phyloP scores from a whole-genome alignment of 805 yeast genomes.

The Nadsonia fulvescens region DNA sequence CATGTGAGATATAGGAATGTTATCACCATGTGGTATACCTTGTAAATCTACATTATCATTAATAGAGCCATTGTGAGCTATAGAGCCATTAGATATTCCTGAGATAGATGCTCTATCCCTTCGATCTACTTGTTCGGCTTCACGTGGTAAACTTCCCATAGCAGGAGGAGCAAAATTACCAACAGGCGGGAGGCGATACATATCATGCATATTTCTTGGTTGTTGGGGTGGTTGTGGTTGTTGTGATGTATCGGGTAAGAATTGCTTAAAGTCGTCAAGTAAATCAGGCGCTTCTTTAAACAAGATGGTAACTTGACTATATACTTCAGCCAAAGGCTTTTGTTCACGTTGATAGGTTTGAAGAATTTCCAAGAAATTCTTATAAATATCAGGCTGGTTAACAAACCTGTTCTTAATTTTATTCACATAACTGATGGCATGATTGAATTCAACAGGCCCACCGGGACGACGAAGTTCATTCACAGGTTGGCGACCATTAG shows the following conservation, averaged over 20 bases:
- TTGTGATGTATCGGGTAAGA: conserved; percentile 65
- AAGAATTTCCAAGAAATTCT: conserved; percentile 80
- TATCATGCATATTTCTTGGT: conserved; percentile 13
- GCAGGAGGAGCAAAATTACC: conserved; percentile 68
- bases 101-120: too few relatives aligned
- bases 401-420: conserved; percentile 89
- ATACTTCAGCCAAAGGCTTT: conserved; percentile 87
- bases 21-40: too few relatives aligned
- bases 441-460: conserved; percentile 85
- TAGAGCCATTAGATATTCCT: too few relatives aligned
- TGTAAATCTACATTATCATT: too few relatives aligned
- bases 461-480: conserved; percentile 15
- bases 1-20: too few relatives aligned
- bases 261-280: conserved; percentile 85
- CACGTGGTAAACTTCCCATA: conserved; percentile 1
- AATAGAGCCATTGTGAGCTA: too few relatives aligned
- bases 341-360: conserved; percentile 96
- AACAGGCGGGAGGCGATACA: conserved; percentile 63
- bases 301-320: conserved; percentile 74
- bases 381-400: conserved; percentile 87
- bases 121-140: too few relatives aligned
- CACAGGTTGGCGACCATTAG: conserved; percentile 14
- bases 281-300: conserved; percentile 91
- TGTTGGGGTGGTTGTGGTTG: too few relatives aligned
- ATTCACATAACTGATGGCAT: conserved; percentile 91